Percentiles rank a stretch among this genome's conserved stretches.
These are phyloP conservation scores for Hypoxylon crocopeplum DNA, from an alignment of 495 filamentous ascomycete species.

Conservation along the genomic window DNA sequence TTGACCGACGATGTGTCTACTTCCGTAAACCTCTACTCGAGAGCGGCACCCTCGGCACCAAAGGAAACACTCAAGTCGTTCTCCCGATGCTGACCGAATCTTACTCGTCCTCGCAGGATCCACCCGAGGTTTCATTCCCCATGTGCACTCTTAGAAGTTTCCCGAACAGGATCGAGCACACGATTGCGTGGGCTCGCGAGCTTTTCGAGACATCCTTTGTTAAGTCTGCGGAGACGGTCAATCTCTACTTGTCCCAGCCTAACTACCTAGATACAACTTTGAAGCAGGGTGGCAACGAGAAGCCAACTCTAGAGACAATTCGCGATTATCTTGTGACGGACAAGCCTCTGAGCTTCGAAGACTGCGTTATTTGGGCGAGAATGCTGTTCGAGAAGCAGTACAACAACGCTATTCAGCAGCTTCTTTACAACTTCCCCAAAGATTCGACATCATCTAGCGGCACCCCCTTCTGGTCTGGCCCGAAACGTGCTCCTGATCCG, in stretches of 20 bases:
- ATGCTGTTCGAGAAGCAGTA: constrained; percentile 95
- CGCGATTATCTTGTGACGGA: constrained; percentile 91
- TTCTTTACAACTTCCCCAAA: constrained; percentile 97
- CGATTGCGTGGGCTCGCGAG: constrained; percentile 97
- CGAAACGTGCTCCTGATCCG: constrained; percentile 94
- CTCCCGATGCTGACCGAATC: constrained; percentile 92
- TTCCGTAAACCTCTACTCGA: constrained; percentile 97
- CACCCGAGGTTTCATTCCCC: constrained; percentile 97
- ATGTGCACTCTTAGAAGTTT: constrained; percentile 99
- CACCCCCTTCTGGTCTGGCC: constrained; percentile 96
- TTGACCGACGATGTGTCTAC: constrained; percentile 97
- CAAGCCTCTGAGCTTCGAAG: constrained; percentile 90
- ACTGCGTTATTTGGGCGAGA: constrained; percentile 94
- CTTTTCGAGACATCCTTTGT: constrained; percentile 94
- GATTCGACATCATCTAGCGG: constrained; percentile 88
- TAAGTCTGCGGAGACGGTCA: constrained; percentile 91
- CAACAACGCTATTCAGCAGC: constrained; percentile 95
- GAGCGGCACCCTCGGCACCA: constrained; percentile 96
- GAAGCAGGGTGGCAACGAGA: constrained; percentile 96
- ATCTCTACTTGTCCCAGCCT: constrained; percentile 89
- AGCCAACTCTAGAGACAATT: constrained; percentile 89
- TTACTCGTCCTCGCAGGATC: constrained; percentile 98
- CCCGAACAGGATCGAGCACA: constrained; percentile 98
- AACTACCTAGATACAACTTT: constrained; percentile 89
- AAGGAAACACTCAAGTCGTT: constrained; percentile 97